Evolutionary conservation across 129 eudicot genomes (phyloP), one percentile per base, ranked within the genome.

Genomic region (Flaveria ramosissima): DNA sequence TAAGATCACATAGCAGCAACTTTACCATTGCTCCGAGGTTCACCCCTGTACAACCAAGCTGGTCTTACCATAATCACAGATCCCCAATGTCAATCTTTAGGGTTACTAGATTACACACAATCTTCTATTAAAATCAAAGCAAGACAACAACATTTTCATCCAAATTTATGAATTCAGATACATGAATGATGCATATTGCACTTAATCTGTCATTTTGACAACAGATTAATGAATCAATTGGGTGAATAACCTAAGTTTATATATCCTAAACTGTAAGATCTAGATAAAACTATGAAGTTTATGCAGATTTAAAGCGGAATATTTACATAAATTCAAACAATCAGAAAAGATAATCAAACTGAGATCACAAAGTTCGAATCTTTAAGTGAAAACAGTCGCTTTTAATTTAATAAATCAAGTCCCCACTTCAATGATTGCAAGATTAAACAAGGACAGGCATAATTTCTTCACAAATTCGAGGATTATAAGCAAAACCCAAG

Each of bases 281-380:
- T 47, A 50, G 27, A 46, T 24, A 48, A 20, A 69, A 20, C 56
- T 56, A 36, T 14, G 23, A 57, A 74, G 43, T 59, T 43, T 59
- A 57, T 55, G 15, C 55, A 41, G 8, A 73, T n/a, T 42, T 74
- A 0, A 14, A 74, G 70, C n/a, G 1, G 14, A 41, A 23, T 57
- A 42, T 51, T 20, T n/a, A 17, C 64, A 78, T 78, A 78, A 70
- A 43, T 56, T 57, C 4, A 4, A 15, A 57, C 76, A 52, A 50
- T 60, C 83, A 63, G 24, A 63, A 20, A 43, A 63, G 63, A 65
- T 7, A 72, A 72, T 21, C 68, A 62, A 8, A 12, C 59, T 3
- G 16, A 63, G 74, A 63, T 71, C 16, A 16, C 42, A 74, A 73
- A 73, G 83, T 80, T 80, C 10, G 30, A 80, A 72, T 73, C 62